Evolutionary conservation across 2,329 filamentous ascomycete genomes (phyloP).

Genomic region (Lasiodiplodia gonubiensis): DNA sequence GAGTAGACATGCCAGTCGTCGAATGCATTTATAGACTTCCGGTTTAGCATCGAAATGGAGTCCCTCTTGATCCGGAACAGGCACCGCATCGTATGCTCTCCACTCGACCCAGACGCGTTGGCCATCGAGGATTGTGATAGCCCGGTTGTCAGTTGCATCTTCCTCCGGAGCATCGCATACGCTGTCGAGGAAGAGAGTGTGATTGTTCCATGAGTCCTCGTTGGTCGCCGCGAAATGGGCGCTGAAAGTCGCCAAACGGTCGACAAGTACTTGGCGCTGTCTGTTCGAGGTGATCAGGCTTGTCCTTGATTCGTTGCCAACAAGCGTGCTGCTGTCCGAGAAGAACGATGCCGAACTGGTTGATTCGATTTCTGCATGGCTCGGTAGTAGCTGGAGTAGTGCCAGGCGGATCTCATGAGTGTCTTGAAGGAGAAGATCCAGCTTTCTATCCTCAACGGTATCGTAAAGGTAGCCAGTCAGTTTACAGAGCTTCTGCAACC

Average conservation of each 20-base stretch:
- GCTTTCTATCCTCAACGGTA: background rate
- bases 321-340: background rate
- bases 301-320: background rate
- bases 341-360: background rate
- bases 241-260: background rate
- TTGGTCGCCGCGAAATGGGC: background rate
- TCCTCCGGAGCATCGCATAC: no score
- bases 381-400: background rate
- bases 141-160: background rate
- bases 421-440: background rate
- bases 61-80: background rate
- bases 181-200: background rate
- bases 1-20: background rate
- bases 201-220: background rate
- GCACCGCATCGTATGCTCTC: background rate
- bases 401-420: background rate
- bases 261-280: background rate
- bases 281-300: background rate
- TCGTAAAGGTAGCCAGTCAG: background rate
- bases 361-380: background rate
- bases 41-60: background rate
- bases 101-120: background rate
- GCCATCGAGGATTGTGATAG: background rate
- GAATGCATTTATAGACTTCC: background rate
- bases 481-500: background rate